Conservation (phyloP, 1,284 basidiomycete genomes). For the Macrocystidia cucumis region DNA sequence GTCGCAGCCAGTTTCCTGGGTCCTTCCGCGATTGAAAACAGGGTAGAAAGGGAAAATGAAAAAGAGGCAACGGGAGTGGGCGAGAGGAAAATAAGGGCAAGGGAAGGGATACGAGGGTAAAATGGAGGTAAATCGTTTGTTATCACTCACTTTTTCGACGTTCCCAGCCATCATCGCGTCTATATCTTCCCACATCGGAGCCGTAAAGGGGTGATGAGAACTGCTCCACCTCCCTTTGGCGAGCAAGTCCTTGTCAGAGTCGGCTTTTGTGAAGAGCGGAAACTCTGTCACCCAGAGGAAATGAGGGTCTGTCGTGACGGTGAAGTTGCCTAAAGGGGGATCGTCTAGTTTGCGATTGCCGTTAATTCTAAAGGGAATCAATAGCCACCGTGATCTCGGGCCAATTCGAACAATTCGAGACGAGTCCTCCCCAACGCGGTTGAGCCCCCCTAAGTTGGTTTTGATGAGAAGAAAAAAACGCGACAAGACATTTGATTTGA, state of each 20-base stretch:
- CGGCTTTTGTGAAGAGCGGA: conserved; percentile 85
- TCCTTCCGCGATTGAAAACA: no score
- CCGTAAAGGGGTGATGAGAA: conserved; percentile 94
- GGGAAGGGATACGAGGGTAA: no score
- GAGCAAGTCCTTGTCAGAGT: conserved; percentile 82
- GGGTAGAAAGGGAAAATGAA: no score
- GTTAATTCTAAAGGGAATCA: conserved; percentile 6
- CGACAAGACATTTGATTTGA: conserved; percentile 2
- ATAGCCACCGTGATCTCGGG: conserved; percentile 52
- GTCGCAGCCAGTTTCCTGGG: no score
- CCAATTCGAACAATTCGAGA: conserved; percentile 56
- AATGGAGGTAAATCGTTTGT: no score
- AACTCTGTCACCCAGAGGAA: conserved; percentile 97
- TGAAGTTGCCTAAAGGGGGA: conserved; percentile 37
- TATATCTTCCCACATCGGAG: conserved; percentile 88
- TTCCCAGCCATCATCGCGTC: no score
- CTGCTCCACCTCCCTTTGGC: conserved; percentile 85
- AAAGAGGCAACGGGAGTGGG: no score
- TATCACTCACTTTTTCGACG: no score
- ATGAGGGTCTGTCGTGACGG: conserved; percentile 54
- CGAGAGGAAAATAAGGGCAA: no score
- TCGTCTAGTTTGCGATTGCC: conserved; percentile 4
- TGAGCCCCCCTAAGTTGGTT: conserved; percentile 63
- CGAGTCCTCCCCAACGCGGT: conserved; percentile 76
- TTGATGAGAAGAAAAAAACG: conserved; percentile 1